These are phyloP conservation scores for Chlorella sorokiniana DNA, from an alignment of 139 green algal species.

Conservation along the genomic window DNA sequence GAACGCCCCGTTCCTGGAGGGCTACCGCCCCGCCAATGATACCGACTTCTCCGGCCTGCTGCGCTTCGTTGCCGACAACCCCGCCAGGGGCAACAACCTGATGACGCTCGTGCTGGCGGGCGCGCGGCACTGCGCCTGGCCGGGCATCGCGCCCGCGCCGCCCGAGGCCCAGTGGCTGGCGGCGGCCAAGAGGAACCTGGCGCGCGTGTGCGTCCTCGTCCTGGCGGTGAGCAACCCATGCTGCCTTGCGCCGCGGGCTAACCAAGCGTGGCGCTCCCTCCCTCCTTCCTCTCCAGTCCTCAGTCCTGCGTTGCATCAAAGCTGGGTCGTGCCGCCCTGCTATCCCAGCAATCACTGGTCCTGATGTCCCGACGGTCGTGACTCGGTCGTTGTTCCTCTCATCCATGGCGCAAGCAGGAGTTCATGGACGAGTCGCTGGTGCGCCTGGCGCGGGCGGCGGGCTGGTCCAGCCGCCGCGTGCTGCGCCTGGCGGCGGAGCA, in stretches of 20 bases:
- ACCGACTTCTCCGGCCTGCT: neutral
- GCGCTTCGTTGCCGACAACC: neutral
- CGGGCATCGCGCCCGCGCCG: neutral
- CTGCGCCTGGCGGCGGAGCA: neutral
- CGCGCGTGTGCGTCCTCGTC: neutral
- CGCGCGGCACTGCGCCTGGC: neutral
- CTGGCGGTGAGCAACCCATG: no score
- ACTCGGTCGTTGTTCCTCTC: no score
- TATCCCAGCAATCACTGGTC: no score
- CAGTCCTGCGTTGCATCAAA: no score
- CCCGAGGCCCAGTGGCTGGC: neutral
- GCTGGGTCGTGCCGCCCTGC: no score
- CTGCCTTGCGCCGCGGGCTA: neutral
- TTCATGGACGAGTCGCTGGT: constrained; percentile 3
- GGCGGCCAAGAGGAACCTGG: neutral
- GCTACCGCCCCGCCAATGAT: neutral
- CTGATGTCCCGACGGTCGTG: no score
- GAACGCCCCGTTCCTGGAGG: neutral
- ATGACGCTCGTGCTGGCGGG: neutral
- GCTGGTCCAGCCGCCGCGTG: neutral
- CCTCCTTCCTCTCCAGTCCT: no score
- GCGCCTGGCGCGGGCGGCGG: neutral
- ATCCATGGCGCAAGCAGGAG: no score
- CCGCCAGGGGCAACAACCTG: neutral
- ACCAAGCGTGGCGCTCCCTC: neutral